phyloP scores from a whole-genome alignment of 2,329 filamentous ascomycete species.

The Aquanectria penicillioides region DNA sequence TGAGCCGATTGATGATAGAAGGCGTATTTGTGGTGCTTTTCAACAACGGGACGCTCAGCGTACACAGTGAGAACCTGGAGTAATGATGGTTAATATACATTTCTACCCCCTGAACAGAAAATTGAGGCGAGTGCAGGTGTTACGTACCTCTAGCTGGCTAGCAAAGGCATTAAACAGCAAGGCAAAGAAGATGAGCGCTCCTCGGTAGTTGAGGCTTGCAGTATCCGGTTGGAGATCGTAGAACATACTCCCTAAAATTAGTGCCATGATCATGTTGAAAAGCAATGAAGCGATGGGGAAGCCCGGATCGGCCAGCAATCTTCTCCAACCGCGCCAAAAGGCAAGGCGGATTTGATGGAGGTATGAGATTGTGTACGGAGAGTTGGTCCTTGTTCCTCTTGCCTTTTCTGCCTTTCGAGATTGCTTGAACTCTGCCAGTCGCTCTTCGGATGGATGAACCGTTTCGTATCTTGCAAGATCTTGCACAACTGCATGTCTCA shows the following conservation, averaged over 20 bases:
- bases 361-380: slow-evolving; percentile 59
- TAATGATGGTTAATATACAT: slow-evolving; percentile 38
- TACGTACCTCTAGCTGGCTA: slow-evolving; percentile 68
- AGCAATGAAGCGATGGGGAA: slow-evolving; percentile 26
- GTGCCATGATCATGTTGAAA: slow-evolving; percentile 21
- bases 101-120: no score
- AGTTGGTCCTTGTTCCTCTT: slow-evolving; percentile 54
- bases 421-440: slow-evolving; percentile 30
- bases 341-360: slow-evolving; percentile 57
- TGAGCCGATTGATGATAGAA: slow-evolving; percentile 91
- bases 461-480: not conserved
- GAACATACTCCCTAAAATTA: slow-evolving; percentile 31
- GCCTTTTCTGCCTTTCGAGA: slow-evolving; percentile 31
- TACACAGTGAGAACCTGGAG: slow-evolving; percentile 81
- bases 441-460: not conserved
- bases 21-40: slow-evolving; percentile 88
- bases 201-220: slow-evolving; percentile 56
- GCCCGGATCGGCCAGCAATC: slow-evolving; percentile 46
- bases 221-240: slow-evolving; percentile 33
- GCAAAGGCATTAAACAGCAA: slow-evolving; percentile 87
- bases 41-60: slow-evolving; percentile 88
- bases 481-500: slow-evolving; percentile 24
- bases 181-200: slow-evolving; percentile 86
- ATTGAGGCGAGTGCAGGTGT: no score
- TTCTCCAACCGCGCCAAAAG: slow-evolving; percentile 52